Evolutionary conservation across 257 asterid genomes (phyloP).

Genomic region (Jaltomata sinuosa): DNA sequence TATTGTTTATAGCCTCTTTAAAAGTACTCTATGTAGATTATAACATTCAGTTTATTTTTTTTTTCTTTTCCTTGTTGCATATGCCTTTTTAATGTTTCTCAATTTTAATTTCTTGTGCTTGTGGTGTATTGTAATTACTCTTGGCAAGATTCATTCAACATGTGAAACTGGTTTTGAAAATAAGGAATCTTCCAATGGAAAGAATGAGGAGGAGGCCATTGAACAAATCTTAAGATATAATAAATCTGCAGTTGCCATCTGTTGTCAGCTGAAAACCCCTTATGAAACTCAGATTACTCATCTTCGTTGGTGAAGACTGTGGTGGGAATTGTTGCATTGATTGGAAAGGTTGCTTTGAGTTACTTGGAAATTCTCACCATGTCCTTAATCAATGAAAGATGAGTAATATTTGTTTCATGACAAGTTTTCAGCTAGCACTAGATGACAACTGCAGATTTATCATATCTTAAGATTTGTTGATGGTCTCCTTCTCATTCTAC

Average conservation of each 20-base stretch:
- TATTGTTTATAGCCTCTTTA: background rate
- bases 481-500: too few relatives aligned
- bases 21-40: background rate
- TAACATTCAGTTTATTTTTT: background rate
- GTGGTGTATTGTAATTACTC: constrained; percentile 22
- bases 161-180: constrained; percentile 13
- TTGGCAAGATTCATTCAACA: constrained; percentile 45
- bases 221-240: constrained; percentile 34
- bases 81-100: background rate
- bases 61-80: background rate
- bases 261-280: too few relatives aligned
- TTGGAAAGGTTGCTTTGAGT: constrained; percentile 63
- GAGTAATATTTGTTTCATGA: too few relatives aligned
- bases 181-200: constrained; percentile 9
- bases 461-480: too few relatives aligned
- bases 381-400: too few relatives aligned
- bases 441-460: too few relatives aligned
- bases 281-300: constrained; percentile 35
- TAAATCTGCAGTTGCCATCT: constrained; percentile 56
- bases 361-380: too few relatives aligned
- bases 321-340: constrained; percentile 45
- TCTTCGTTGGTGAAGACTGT: constrained; percentile 24
- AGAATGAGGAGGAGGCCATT: constrained; percentile 34
- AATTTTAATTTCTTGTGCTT: background rate
- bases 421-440: too few relatives aligned